Evolutionary conservation across 2,329 filamentous ascomycete species (phyloP), one percentile per base, ranked within the genome.

Genomic region (Colletotrichum sp.): DNA sequence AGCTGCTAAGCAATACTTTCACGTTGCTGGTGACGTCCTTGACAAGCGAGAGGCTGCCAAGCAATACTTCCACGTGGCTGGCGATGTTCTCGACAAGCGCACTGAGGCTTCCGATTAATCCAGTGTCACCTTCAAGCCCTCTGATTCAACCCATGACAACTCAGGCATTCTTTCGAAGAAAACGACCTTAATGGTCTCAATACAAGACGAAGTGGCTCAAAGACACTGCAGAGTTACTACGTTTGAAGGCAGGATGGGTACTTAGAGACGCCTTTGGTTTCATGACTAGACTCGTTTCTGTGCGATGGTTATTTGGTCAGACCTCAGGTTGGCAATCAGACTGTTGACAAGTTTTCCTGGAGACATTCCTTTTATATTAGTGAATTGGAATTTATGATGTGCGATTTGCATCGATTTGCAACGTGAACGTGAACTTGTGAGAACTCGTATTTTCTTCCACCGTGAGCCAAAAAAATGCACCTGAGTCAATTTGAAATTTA

Each of bases 281-380:
- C 10, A 13, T 3, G 9, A 4, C 10, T 7, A 7, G 43, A 18
- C 43, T 48, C 18, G 12, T 48, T n/a, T 12, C 18, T 48, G 5
- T 22, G 43, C 9, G 9, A 48, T 48, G 43, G 18, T n/a, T 48
- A 5, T 22, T 48, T 22, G 18, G 5, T 12, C n/a, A 18, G 43
- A 10, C 7, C 18, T 7, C 43, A 12, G 22, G 8, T 12, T 48
- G 18, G 39, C 6, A 12, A 7, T 22, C 39, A 4, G 1, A n/a
- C 43, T 8, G 18, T 10, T 9, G 22, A 22, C 18, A 22, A 48
- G 10, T 12, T 22, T 48, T 10, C 18, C 18, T 7, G 7, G 18
- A 9, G 18, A 7, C 3, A 9, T 48, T 48, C 3, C 18, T 48
- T 7, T 4, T 0, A 22, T 6, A 12, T 3, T 6, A 1, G 43